Conservation (phyloP, 129 eudicot species). For the Centella asiatica region DNA sequence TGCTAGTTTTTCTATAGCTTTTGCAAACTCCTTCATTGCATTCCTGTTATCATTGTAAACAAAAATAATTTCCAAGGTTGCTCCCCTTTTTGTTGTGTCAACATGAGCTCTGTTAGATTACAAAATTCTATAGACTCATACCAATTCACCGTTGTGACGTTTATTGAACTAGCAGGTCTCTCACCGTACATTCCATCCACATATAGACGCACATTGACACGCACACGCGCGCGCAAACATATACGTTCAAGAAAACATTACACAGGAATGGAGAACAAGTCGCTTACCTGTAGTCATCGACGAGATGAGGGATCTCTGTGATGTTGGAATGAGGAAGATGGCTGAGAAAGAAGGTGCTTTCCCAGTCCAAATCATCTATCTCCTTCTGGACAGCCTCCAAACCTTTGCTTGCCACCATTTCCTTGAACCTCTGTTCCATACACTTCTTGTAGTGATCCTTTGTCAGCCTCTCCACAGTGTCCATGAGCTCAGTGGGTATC, state of each 20-base stretch:
- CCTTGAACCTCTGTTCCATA: conserved; percentile 82
- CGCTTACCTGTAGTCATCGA: conserved; percentile 71
- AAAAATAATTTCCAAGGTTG: neutral
- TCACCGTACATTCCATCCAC: too few species aligned
- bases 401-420: conserved; percentile 74
- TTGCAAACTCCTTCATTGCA: conserved; percentile 80
- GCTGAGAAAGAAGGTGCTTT: conserved; percentile 78
- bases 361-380: conserved; percentile 80
- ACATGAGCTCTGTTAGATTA: too few species aligned
- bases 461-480: conserved; percentile 86
- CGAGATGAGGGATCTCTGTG: conserved; percentile 78
- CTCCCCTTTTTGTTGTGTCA: neutral
- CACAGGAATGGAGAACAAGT: neutral
- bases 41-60: conserved; percentile 31
- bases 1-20: conserved; percentile 57
- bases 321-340: conserved; percentile 88
- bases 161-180: too few species aligned
- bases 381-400: conserved; percentile 60
- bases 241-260: neutral
- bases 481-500: conserved; percentile 65
- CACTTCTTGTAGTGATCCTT: conserved; percentile 79
- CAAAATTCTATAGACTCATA: too few species aligned
- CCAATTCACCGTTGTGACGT: too few species aligned
- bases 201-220: too few species aligned
- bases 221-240: neutral